Conservation (phyloP, 805 yeast species). For the Scheffersomyces ergatensis region DNA sequence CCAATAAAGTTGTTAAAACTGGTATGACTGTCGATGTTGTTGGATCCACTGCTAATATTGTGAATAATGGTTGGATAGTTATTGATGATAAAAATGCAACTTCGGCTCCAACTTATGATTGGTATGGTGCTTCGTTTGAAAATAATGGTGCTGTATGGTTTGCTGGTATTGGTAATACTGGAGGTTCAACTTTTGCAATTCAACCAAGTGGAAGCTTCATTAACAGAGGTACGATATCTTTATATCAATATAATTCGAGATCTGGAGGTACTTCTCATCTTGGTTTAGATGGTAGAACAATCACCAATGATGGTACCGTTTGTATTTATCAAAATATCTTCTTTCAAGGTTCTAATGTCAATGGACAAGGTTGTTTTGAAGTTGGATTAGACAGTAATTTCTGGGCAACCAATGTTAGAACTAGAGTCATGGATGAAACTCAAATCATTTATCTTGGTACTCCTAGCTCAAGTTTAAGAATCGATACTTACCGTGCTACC, state of each 20-base stretch:
- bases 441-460: conserved; percentile 2
- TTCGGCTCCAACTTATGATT: conserved; percentile 2
- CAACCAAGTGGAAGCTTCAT: neutral
- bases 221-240: conserved; percentile 5
- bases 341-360: conserved; percentile 6
- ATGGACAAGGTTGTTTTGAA: conserved; percentile 11
- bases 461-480: too few relatives aligned
- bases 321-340: conserved; percentile 11
- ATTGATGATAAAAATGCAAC: conserved; percentile 1
- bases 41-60: neutral
- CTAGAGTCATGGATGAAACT: neutral
- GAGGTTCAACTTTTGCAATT: conserved; percentile 1
- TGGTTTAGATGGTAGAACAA: neutral
- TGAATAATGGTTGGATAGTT: conserved; percentile 1
- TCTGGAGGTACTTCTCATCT: conserved; percentile 1
- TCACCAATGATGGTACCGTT: conserved; percentile 11
- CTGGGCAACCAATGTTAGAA: conserved; percentile 1
- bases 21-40: conserved; percentile 1
- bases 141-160: conserved; percentile 2
- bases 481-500: too few relatives aligned
- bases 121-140: neutral
- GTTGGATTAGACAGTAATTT: neutral
- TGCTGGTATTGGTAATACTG: conserved; percentile 3
- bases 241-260: conserved; percentile 3
- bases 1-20: neutral